These are phyloP conservation scores for Graphilbum ipis-grandicollis DNA, from an alignment of 2,329 filamentous ascomycete species.

Conservation along the genomic window DNA sequence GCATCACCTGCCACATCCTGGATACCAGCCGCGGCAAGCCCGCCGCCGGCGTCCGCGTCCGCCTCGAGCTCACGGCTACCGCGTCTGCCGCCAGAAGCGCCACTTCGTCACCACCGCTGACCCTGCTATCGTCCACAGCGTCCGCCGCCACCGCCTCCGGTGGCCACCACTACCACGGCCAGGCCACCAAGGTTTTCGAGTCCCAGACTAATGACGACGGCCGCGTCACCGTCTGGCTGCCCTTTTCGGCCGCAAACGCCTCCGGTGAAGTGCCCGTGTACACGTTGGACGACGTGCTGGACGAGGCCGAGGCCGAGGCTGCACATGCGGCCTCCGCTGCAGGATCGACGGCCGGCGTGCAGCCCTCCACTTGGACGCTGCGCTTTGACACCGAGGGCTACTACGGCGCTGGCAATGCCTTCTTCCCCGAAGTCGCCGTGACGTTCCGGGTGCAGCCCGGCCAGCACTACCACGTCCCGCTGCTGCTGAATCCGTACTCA, in stretches of 20 bases:
- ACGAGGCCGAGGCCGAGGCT: slow-evolving; percentile 16
- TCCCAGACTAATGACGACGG: slow-evolving; percentile 62
- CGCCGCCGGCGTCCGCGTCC: slow-evolving; percentile 47
- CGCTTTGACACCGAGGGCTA: slow-evolving; percentile 57
- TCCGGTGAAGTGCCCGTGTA: slow-evolving; percentile 40
- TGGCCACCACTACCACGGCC: slow-evolving; percentile 14
- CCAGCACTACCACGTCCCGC: slow-evolving; percentile 64
- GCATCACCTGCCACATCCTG: slow-evolving; percentile 76
- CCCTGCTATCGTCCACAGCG: slow-evolving; percentile 5
- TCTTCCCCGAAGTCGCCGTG: slow-evolving; percentile 42
- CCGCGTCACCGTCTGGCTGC: slow-evolving; percentile 52
- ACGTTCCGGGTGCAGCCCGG: slow-evolving; percentile 31
- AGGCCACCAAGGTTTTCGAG: slow-evolving; percentile 34
- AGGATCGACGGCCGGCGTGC: neutral
- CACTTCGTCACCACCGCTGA: slow-evolving; percentile 13
- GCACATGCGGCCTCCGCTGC: slow-evolving; percentile 12
- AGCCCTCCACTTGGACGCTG: slow-evolving; percentile 43
- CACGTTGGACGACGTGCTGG: slow-evolving; percentile 38
- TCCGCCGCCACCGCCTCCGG: slow-evolving; percentile 2
- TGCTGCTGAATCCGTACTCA: slow-evolving; percentile 61
- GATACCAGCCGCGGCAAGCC: slow-evolving; percentile 63
- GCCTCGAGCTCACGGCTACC: slow-evolving; percentile 29
- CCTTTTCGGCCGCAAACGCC: slow-evolving; percentile 31
- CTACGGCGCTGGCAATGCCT: slow-evolving; percentile 43
- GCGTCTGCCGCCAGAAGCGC: slow-evolving; percentile 12